Base-by-base conservation (phyloP, 768 basidiomycete genomes). In the Podaxis sp. region DNA sequence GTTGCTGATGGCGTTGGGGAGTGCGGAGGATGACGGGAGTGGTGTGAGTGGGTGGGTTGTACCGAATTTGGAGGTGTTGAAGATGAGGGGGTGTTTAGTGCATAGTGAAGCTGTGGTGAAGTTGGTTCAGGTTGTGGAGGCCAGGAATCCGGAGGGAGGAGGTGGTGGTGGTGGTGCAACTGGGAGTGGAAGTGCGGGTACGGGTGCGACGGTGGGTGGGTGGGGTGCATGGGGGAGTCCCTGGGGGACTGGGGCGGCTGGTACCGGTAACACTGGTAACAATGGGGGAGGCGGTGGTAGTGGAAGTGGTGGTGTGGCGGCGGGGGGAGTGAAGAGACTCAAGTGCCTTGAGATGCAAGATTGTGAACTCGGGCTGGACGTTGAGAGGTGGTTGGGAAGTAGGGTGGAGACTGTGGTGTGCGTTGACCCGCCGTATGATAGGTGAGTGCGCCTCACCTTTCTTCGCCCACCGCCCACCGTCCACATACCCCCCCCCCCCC, bases 41-140 rank as follows among this genome's bases (percentile, higher is more conserved):
- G 71, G 65, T 43, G 43, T 68, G 47, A 75, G 70, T 36, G 79
- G 80, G 12, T 90, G 89, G 86, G 73, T 82, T 29, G 90, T 88
- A 68, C 89, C 91, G 5, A 77, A 77, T 57, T 76, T 93, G 60
- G 80, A 78, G 63, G 74, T 78, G 12, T 77, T 93, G 49, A 81
- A 82, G 27, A 76, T 92, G 80, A 82, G 84, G 66, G 81, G 77
- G 40, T 91, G 89, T 68, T 84, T 86, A 68, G 78, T 83, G 24
- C 86, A 88, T 67, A 79, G 79, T 36, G 89, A 90, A 55, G 85
- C 84, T 27, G 82, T 89, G 25, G 78, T 79, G 55, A 87, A 86
- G 73, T 80, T 92, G 19, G 88, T 93, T 25, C 83, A 84, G 70
- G 80, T 91, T 75, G 80, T 93, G 22, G 88, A 91, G 52, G 82